phyloP scores from a whole-genome alignment of 2,329 filamentous ascomycete species.

The Zymoseptoria ardabiliae region DNA sequence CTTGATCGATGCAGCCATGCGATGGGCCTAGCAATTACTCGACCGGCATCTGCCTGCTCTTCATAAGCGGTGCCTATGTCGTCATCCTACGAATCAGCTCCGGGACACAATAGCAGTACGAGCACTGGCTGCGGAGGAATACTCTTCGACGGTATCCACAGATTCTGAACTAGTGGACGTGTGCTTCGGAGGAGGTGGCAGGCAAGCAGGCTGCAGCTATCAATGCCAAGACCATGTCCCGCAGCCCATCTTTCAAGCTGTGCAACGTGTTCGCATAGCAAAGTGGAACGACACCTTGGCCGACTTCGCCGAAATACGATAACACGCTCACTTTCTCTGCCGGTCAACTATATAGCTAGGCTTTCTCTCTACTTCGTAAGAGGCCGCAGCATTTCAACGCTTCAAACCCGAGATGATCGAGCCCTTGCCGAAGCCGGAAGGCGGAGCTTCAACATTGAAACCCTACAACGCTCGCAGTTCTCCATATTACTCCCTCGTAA shows the following conservation, averaged over 20 bases:
- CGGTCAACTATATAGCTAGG: neutral
- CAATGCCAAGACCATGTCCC: neutral
- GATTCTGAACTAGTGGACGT: too few relatives aligned
- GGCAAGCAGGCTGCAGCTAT: neutral
- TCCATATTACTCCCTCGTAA: slow-evolving; percentile 15
- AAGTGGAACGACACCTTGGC: neutral
- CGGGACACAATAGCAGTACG: too few relatives aligned
- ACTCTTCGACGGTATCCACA: too few relatives aligned
- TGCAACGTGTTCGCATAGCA: neutral
- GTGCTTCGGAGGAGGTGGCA: too few relatives aligned
- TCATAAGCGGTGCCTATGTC: too few relatives aligned
- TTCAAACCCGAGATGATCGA: neutral
- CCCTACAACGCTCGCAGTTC: slow-evolving; percentile 14
- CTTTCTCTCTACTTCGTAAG: neutral
- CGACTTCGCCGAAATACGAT: neutral
- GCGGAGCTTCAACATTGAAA: neutral
- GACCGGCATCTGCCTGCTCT: too few relatives aligned
- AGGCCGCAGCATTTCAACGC: neutral
- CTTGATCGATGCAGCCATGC: too few relatives aligned
- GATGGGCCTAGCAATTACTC: too few relatives aligned
- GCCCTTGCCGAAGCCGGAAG: neutral
- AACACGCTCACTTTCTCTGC: neutral
- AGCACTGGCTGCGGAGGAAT: too few relatives aligned
- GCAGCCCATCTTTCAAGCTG: neutral
- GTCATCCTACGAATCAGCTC: too few relatives aligned